Base-by-base conservation (phyloP, 225 moss, liverwort and hornwort genomes). In the Rhytidiadelphus loreus region DNA sequence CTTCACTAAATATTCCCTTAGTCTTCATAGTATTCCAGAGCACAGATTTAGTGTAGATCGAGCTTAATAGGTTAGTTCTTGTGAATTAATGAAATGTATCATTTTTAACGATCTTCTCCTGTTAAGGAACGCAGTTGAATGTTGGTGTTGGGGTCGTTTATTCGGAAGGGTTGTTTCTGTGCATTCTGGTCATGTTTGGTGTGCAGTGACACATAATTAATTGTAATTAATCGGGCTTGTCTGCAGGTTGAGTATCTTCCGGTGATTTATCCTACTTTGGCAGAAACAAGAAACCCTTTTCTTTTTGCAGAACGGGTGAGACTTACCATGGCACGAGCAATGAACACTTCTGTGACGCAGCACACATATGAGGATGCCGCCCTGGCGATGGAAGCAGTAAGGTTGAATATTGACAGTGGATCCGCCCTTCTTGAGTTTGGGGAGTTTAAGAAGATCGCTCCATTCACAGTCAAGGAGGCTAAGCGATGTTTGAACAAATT, bases 191-290 rank as follows among this genome's bases (percentile, higher is more conserved):
- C 66, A 73, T 92, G 59, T 73, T 85, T 80, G 61, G 58, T 66
- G 30, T 21, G 25, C 65, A 73, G 22, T n/a, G 41, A 46, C 55
- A 80, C 41, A 61, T 32, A 39, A 79, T 58, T 11, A 28, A 59
- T 85, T 86, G 63, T 71, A 77, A 68, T 86, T 68, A 61, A 52
- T 61, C 56, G 70, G 62, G 76, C 82, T 77, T 46, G 64, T 90
- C 65, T 91, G 72, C 93, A 98, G 98, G 98, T 98, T 87, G 98
- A 98, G 90, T 98, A 98, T 86, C 91, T 98, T 81, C 98, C 98
- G 77, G 91, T 98, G 85, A 95, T 98, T 28, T 16, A 92, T 81
- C 98, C 98, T 58, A 93, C 92, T 71, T 73, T 95, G 83, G 86
- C 91, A 85, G 98, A 98, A 92, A 92, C 94, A 89, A 95, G 90